Evolutionary conservation across 495 filamentous ascomycete genomes (phyloP).

Genomic region (Penicillium lividum): DNA sequence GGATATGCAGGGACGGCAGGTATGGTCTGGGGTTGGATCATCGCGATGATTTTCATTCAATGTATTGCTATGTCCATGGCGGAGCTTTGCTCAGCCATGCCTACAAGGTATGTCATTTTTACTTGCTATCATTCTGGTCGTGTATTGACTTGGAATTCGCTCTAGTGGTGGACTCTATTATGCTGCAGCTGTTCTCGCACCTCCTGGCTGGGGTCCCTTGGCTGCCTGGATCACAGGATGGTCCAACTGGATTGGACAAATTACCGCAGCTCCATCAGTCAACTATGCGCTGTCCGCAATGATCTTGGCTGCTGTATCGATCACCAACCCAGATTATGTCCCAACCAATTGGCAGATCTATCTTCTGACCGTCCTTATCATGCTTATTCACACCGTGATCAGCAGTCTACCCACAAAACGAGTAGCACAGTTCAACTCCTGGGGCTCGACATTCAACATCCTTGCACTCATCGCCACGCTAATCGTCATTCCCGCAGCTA

Average conservation of each 20-base stretch:
- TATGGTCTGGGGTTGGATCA: slow-evolving; percentile 84
- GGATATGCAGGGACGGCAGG: slow-evolving; percentile 78
- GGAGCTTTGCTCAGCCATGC: slow-evolving; percentile 68
- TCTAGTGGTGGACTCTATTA: slow-evolving; percentile 75
- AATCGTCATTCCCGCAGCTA: slow-evolving; percentile 68
- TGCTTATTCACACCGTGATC: slow-evolving; percentile 70
- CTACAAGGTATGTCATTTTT: slow-evolving; percentile 50
- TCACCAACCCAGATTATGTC: slow-evolving; percentile 63
- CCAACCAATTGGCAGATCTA: slow-evolving; percentile 70
- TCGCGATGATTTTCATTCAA: slow-evolving; percentile 74
- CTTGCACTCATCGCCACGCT: slow-evolving; percentile 65
- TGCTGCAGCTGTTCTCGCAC: slow-evolving; percentile 75
- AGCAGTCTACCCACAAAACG: slow-evolving; percentile 74
- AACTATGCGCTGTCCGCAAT: slow-evolving; percentile 64
- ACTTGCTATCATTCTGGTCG: not conserved
- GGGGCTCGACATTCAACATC: slow-evolving; percentile 74
- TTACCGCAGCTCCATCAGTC: slow-evolving; percentile 69
- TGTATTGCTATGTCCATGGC: slow-evolving; percentile 70
- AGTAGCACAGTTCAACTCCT: slow-evolving; percentile 75
- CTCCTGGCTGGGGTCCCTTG: slow-evolving; percentile 71
- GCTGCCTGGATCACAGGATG: slow-evolving; percentile 75
- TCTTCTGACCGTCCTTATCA: slow-evolving; percentile 67
- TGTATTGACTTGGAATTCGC: not conserved
- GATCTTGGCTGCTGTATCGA: slow-evolving; percentile 71
- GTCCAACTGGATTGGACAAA: slow-evolving; percentile 75